Conservation (phyloP, 2,329 filamentous ascomycete species). For the Phyllosticta ampelicida region DNA sequence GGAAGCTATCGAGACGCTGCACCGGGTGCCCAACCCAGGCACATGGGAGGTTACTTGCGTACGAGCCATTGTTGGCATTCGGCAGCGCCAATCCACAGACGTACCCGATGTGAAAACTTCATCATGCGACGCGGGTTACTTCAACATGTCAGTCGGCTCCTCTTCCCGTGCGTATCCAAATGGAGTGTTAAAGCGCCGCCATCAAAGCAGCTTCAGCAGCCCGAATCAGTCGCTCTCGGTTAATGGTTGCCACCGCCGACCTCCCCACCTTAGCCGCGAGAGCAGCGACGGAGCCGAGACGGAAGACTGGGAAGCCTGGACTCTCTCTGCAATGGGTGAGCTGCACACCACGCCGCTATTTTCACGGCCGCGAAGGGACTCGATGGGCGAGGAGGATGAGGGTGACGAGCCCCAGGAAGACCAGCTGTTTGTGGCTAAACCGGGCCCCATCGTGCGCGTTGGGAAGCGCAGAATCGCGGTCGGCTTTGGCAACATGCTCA, state of each 20-base stretch:
- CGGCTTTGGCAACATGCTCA: conserved; percentile 61
- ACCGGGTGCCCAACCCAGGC: conserved; percentile 51
- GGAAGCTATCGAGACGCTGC: conserved; percentile 39
- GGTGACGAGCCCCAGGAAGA: conserved; percentile 36
- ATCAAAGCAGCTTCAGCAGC: background rate
- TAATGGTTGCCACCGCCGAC: background rate
- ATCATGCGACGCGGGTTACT: conserved; percentile 7
- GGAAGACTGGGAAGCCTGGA: conserved; percentile 45
- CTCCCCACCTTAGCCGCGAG: background rate
- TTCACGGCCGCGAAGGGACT: conserved; percentile 2
- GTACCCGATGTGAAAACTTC: conserved; percentile 17
- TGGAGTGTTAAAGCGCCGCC: conserved; percentile 6
- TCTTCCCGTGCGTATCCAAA: conserved; percentile 2
- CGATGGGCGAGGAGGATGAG: conserved; percentile 18
- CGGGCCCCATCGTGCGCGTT: conserved; percentile 54
- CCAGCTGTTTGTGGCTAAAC: conserved; percentile 52
- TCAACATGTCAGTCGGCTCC: background rate
- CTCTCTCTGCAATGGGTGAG: conserved; percentile 37
- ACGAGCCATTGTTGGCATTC: conserved; percentile 53
- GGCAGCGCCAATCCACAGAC: conserved; percentile 32
- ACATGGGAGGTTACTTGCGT: conserved; percentile 52
- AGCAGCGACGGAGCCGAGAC: conserved; percentile 13
- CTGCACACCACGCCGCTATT: conserved; percentile 31
- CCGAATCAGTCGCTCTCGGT: background rate
- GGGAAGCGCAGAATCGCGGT: conserved; percentile 57